Percentiles rank a stretch among this genome's conserved stretches.
These are phyloP conservation scores for Metschnikowia matae DNA, from an alignment of 805 yeast species.

Conservation along the genomic window DNA sequence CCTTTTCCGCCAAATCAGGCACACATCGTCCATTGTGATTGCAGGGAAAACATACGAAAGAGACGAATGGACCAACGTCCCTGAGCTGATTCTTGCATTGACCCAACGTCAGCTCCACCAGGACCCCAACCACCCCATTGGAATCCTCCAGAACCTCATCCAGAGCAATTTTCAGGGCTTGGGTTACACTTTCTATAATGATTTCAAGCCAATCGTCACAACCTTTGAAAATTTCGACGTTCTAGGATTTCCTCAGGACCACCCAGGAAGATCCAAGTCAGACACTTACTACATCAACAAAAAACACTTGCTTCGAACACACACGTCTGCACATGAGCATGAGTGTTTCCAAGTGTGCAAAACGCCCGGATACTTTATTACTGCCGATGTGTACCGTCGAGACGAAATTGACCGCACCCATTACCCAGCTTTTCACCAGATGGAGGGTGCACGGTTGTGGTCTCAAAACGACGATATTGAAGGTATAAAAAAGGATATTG, in stretches of 20 bases:
- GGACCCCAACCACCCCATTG: slow-evolving; percentile 79
- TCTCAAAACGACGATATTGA: slow-evolving; percentile 46
- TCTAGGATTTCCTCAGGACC: slow-evolving; percentile 85
- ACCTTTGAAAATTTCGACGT: slow-evolving; percentile 85
- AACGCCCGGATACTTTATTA: slow-evolving; percentile 84
- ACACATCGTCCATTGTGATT: slow-evolving; percentile 37
- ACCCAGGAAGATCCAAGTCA: slow-evolving; percentile 87
- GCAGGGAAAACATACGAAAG: slow-evolving; percentile 44
- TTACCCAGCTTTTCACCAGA: slow-evolving; percentile 95
- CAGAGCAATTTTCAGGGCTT: slow-evolving; percentile 61
- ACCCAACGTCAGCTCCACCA: slow-evolving; percentile 73
- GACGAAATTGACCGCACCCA: slow-evolving; percentile 96
- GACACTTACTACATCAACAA: slow-evolving; percentile 90
- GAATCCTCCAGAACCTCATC: slow-evolving; percentile 72
- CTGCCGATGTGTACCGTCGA: slow-evolving; percentile 94
- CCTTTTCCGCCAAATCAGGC: slow-evolving; percentile 5
- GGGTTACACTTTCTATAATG: slow-evolving; percentile 75
- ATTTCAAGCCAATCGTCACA: slow-evolving; percentile 80
- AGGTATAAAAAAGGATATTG: slow-evolving; percentile 48
- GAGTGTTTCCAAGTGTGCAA: slow-evolving; percentile 66
- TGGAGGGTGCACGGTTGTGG: slow-evolving; percentile 96
- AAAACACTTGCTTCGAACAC: slow-evolving; percentile 74
- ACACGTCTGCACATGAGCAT: slow-evolving; percentile 94
- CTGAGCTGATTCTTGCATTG: slow-evolving; percentile 63
- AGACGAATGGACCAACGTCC: slow-evolving; percentile 84